Evolutionary conservation across 2,329 filamentous ascomycete species (phyloP).

Genomic region (Malbranchea cinnamomea): DNA sequence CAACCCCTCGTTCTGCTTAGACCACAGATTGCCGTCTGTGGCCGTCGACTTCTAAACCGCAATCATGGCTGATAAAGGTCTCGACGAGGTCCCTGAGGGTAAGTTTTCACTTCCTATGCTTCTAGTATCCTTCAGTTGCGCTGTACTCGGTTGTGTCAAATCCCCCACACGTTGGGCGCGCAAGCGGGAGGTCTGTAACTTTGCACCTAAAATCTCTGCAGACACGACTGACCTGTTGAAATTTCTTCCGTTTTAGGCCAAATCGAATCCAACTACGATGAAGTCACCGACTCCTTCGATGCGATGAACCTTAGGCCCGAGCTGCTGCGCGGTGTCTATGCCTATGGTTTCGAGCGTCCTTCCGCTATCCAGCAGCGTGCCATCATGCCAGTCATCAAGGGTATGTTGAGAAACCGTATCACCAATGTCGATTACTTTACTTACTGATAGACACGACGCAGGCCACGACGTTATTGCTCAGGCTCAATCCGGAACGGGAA

Average conservation of each 20-base stretch:
- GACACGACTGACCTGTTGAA: background rate
- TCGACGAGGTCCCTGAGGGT: slow-evolving; percentile 96
- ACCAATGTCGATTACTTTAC: slow-evolving; percentile 4
- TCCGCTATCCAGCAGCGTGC: slow-evolving; percentile 99
- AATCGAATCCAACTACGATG: slow-evolving; percentile 99
- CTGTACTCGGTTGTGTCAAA: background rate
- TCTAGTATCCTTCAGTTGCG: slow-evolving; percentile 4
- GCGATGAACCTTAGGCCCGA: slow-evolving; percentile 94
- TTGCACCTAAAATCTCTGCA: background rate
- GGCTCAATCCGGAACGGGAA: slow-evolving; percentile 98
- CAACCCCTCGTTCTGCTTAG: slow-evolving; percentile 24
- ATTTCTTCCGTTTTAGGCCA: slow-evolving; percentile 45
- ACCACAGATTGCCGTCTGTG: slow-evolving; percentile 68
- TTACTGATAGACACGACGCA: slow-evolving; percentile 26
- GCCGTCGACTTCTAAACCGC: slow-evolving; percentile 44
- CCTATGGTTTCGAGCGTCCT: slow-evolving; percentile 99
- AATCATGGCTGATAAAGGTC: slow-evolving; percentile 99
- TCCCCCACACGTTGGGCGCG: background rate
- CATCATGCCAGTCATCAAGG: slow-evolving; percentile 99
- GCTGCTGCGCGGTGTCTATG: slow-evolving; percentile 96
- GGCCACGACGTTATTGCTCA: slow-evolving; percentile 98
- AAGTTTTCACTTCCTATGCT: slow-evolving; percentile 31
- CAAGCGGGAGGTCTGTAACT: slow-evolving; percentile 9
- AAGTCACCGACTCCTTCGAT: slow-evolving; percentile 98
- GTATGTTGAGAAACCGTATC: slow-evolving; percentile 37